These are phyloP conservation scores for Calonectria leucothoes DNA, from an alignment of 2,329 filamentous ascomycete genomes.

Conservation along the genomic window DNA sequence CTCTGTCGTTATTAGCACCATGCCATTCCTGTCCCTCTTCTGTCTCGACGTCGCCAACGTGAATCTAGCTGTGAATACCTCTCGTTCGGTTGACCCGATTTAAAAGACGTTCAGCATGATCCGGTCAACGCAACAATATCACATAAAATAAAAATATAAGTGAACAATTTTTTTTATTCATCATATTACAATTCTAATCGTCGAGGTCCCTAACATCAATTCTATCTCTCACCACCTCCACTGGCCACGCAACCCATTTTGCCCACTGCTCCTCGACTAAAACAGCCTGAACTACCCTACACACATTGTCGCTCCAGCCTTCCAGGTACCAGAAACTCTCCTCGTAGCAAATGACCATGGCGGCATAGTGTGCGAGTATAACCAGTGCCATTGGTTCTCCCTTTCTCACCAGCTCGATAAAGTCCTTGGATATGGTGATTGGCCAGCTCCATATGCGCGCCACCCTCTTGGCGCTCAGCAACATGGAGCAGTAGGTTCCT, in stretches of 20 bases:
- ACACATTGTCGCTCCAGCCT: not conserved
- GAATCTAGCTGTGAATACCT: no score
- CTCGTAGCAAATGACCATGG: not conserved
- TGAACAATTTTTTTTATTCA: no score
- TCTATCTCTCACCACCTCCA: not conserved
- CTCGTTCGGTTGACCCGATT: no score
- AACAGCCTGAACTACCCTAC: not conserved
- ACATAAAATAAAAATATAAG: no score
- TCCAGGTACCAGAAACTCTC: not conserved
- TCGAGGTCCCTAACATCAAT: not conserved
- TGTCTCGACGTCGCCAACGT: no score
- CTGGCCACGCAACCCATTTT: not conserved
- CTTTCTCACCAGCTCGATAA: not conserved
- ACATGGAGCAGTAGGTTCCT: not conserved
- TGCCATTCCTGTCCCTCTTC: no score
- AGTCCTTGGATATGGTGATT: not conserved
- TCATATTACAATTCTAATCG: not conserved
- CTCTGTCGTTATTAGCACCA: no score
- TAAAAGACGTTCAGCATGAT: no score
- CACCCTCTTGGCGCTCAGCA: not conserved
- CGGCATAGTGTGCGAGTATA: not conserved
- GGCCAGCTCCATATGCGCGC: not conserved
- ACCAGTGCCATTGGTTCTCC: not conserved
- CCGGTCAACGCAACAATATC: no score
- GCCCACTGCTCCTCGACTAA: not conserved